A percentile compares a stretch with the other conserved stretches of the same genome.
Conservation (phyloP, 2,329 filamentous ascomycete species). For the Phoma sp. region DNA sequence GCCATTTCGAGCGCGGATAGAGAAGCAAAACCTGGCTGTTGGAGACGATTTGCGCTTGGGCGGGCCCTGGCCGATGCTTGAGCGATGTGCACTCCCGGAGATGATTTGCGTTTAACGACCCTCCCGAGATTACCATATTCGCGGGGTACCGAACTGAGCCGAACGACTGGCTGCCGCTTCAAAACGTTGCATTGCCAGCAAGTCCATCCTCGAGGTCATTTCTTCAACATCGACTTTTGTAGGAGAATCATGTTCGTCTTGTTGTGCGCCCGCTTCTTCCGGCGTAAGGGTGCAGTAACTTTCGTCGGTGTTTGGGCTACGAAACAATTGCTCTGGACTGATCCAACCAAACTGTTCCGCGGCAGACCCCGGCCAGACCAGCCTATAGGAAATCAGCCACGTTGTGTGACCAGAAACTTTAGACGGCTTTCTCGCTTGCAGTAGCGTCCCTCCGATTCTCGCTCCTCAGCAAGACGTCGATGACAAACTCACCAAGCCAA, state of each 20-base stretch:
- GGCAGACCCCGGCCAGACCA: neutral
- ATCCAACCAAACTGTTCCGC: neutral
- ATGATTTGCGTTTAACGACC: slow-evolving; percentile 8
- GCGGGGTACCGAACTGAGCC: neutral
- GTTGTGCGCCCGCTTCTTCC: slow-evolving; percentile 3
- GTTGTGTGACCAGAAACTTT: slow-evolving; percentile 10
- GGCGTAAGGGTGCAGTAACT: slow-evolving; percentile 9
- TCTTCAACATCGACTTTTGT: neutral
- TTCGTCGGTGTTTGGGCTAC: slow-evolving; percentile 12
- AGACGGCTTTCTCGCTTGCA: slow-evolving; percentile 1
- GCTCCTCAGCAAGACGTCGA: neutral
- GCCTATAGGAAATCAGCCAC: slow-evolving; percentile 4
- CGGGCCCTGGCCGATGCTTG: neutral
- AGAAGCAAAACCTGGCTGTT: neutral
- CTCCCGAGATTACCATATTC: neutral
- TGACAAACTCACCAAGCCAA: neutral
- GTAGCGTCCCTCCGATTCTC: slow-evolving; percentile 5
- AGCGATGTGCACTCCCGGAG: slow-evolving; percentile 4
- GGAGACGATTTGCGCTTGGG: neutral
- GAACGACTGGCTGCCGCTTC: neutral
- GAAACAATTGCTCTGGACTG: neutral
- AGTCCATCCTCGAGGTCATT: neutral
- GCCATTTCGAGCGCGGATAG: neutral
- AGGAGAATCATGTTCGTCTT: neutral
- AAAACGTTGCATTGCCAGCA: neutral